phyloP scores from a whole-genome alignment of 768 basidiomycete genomes.

The Leccinum arenicola region DNA sequence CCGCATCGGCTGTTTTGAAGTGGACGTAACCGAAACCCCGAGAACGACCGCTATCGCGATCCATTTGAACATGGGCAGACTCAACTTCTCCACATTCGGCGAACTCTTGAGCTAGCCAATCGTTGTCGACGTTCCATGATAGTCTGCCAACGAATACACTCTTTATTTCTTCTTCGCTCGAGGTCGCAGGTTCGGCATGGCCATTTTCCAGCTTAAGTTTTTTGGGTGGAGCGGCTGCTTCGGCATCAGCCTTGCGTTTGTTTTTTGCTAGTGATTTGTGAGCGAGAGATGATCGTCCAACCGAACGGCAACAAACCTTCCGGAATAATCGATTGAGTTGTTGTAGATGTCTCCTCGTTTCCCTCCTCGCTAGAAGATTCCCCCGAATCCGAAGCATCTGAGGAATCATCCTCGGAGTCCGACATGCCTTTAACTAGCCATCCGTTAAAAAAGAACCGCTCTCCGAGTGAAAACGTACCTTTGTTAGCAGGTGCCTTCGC shows the following conservation, averaged over 20 bases:
- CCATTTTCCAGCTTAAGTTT: slow-evolving; percentile 76
- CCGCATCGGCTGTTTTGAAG: slow-evolving; percentile 66
- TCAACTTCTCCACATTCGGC: slow-evolving; percentile 84
- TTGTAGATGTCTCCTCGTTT: not conserved
- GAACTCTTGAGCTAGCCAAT: slow-evolving; percentile 91
- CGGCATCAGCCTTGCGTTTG: slow-evolving; percentile 82
- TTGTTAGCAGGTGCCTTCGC: not conserved
- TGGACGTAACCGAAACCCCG: slow-evolving; percentile 85
- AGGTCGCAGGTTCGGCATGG: slow-evolving; percentile 33
- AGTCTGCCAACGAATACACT: slow-evolving; percentile 90
- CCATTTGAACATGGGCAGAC: slow-evolving; percentile 84
- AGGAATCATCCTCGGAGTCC: slow-evolving; percentile 1
- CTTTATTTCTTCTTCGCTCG: slow-evolving; percentile 50
- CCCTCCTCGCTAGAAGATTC: slow-evolving; percentile 12
- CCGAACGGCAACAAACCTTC: slow-evolving; percentile 34
- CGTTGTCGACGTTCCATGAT: slow-evolving; percentile 96
- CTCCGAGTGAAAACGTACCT: not conserved
- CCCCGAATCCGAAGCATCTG: slow-evolving; percentile 10
- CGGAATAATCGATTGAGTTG: slow-evolving; percentile 46
- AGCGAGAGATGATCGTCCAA: not conserved
- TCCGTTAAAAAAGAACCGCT: not conserved
- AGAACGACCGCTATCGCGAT: slow-evolving; percentile 77
- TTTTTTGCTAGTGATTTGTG: slow-evolving; percentile 28
- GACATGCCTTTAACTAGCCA: not conserved
- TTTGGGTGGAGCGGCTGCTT: slow-evolving; percentile 61